Percentiles rank a stretch among this genome's conserved stretches.
phyloP scores from a whole-genome alignment of 2,329 filamentous ascomycete species.

The Apiospora rasikravindrae region DNA sequence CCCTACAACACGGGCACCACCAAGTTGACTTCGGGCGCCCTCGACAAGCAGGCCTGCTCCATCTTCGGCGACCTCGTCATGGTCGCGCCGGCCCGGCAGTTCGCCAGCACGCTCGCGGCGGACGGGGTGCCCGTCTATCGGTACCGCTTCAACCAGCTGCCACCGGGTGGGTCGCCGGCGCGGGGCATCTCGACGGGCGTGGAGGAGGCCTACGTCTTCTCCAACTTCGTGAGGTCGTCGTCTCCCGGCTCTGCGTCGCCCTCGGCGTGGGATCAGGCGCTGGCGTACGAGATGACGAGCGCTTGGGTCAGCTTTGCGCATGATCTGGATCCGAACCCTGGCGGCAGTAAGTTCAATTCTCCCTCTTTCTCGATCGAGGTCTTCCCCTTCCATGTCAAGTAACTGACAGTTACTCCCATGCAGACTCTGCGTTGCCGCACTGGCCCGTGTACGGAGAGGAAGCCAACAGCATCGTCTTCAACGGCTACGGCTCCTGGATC shows the following conservation, averaged over 20 bases:
- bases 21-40: conserved; percentile 1
- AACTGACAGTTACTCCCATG: not conserved
- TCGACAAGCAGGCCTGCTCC: conserved; percentile 21
- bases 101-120: conserved; percentile 56
- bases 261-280: conserved; percentile 43
- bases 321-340: conserved; percentile 47
- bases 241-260: conserved; percentile 25
- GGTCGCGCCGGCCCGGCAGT: conserved; percentile 58
- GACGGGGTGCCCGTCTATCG: conserved; percentile 57
- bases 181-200: conserved; percentile 47
- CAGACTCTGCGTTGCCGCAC: conserved; percentile 24
- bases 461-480: conserved; percentile 52
- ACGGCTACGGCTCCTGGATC: conserved; percentile 48
- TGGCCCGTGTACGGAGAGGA: conserved; percentile 35
- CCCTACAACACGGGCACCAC: conserved; percentile 18
- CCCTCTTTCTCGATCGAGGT: not conserved
- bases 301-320: conserved; percentile 52
- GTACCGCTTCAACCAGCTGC: conserved; percentile 53
- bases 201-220: conserved; percentile 55
- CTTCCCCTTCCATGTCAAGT: not conserved
- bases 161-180: conserved; percentile 48
- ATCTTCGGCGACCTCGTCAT: conserved; percentile 60
- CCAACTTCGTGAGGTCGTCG: conserved; percentile 47
- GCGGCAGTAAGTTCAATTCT: not conserved
- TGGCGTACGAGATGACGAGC: conserved; percentile 45